Evolutionary conservation across 1,284 basidiomycete species (phyloP), one percentile per base, ranked within the genome.

Genomic region (Chiua sp.): DNA sequence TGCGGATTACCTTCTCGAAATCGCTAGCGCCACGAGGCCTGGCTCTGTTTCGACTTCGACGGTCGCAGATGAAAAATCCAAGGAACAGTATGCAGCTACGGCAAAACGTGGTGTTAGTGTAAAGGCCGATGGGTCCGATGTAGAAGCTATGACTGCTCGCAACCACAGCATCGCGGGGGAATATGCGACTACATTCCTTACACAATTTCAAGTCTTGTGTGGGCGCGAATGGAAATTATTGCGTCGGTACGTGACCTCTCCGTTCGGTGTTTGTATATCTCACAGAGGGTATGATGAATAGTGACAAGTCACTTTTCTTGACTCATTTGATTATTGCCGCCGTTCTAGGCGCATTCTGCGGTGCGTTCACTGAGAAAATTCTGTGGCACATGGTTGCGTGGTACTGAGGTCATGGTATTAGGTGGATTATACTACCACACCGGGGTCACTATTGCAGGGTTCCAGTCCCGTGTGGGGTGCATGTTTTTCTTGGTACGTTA

Each of bases 391-490:
- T 11, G 35, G n/a, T 30, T 30, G 8, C 13, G 51, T 66, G 33
- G 23, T 39, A 49, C 32, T 62, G 30, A 69, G 20, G 47, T 44
- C 11, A 3, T 49, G 42, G 5, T 10, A n/a, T 61, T 71, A 81
- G 93, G 94, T 56, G 94, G 94, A 1, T 74, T 96, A 57, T 96
- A 95, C 74, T 96, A 81, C 77, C 74, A 94, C 39, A 94, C 93
- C 0, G 85, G 83, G 50, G 75, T 83, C 15, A 90, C 87, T 2
- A 96, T 97, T 60, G 91, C 93, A 26, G 94, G 95, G 0, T 97
- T 97, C 82, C 95, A 97, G 74, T 94, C 90, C 23, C 84, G 94
- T 46, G 85, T 97, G n/a, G 94, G 94, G 32, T 92, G 89, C 63
- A 75, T 96, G 52, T 96, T 97, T 81, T 97, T 96, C 85, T 74